phyloP scores from a whole-genome alignment of 495 filamentous ascomycete species.

The Talaromyces thailandensis region DNA sequence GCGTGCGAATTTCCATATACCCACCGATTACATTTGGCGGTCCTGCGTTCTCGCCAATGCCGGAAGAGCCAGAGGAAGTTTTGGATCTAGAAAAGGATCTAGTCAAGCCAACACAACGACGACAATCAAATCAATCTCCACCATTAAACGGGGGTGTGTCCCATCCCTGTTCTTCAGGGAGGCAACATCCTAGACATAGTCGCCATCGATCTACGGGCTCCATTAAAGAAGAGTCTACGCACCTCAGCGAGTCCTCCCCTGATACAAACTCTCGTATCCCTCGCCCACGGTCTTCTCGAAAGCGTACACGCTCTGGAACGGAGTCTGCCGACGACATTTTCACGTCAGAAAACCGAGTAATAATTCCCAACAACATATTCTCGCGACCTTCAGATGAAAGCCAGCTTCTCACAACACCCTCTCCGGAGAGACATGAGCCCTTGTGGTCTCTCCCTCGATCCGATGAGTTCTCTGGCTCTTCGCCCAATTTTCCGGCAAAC shows the following conservation, averaged over 20 bases:
- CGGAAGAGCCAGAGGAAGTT: constrained; percentile 27
- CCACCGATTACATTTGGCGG: constrained; percentile 30
- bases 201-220: constrained; percentile 7
- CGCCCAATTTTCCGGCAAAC: constrained; percentile 8
- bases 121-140: neutral
- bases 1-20: constrained; percentile 40
- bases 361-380: constrained; percentile 14
- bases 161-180: neutral
- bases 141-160: neutral
- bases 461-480: constrained; percentile 9
- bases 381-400: constrained; percentile 13
- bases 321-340: constrained; percentile 8
- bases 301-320: constrained; percentile 14
- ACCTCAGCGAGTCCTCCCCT: constrained; percentile 15
- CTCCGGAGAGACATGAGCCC: constrained; percentile 20
- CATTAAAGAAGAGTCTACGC: constrained; percentile 3
- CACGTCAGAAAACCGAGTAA: constrained; percentile 3
- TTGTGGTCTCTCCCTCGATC: constrained; percentile 22
- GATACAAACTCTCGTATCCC: constrained; percentile 3
- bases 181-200: neutral
- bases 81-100: constrained; percentile 20
- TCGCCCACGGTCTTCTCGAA: constrained; percentile 16
- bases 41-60: constrained; percentile 26
- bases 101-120: neutral
- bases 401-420: constrained; percentile 22